A percentile compares a stretch with the other conserved stretches of the same genome.
phyloP scores from a whole-genome alignment of 345 rosid species.

The Psidium guajava region DNA sequence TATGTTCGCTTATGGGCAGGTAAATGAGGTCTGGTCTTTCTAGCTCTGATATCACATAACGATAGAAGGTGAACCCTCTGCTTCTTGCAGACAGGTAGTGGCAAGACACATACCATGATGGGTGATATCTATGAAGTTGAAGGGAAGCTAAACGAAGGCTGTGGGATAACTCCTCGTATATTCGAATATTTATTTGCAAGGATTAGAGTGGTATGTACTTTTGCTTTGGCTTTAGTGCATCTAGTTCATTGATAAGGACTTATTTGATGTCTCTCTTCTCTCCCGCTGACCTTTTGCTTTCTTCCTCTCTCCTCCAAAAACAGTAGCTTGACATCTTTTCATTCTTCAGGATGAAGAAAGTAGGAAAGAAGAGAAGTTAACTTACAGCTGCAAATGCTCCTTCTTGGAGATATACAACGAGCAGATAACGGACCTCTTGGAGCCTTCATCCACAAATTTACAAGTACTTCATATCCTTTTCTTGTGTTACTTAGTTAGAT shows the following conservation, averaged over 20 bases:
- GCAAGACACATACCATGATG: slow-evolving; percentile 96
- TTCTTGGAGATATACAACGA: slow-evolving; percentile 93
- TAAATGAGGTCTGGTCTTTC: slow-evolving; percentile 3
- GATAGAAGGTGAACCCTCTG: background rate
- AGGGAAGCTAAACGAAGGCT: slow-evolving; percentile 40
- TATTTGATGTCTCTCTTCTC: background rate
- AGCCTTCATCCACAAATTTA: slow-evolving; percentile 76
- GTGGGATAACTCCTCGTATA: slow-evolving; percentile 85
- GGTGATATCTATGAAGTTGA: slow-evolving; percentile 59
- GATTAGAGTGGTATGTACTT: slow-evolving; percentile 42
- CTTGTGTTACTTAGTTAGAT: slow-evolving; percentile 3
- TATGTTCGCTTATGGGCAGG: slow-evolving; percentile 97
- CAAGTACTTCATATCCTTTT: slow-evolving; percentile 39
- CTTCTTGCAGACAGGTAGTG: slow-evolving; percentile 87
- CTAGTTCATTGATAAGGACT: background rate
- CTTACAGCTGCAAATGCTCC: slow-evolving; percentile 82
- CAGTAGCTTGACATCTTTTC: background rate
- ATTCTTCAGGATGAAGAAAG: slow-evolving; percentile 65
- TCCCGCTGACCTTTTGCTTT: background rate
- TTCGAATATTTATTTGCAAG: slow-evolving; percentile 75
- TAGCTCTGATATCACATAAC: background rate
- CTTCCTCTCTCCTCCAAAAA: background rate
- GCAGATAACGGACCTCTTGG: slow-evolving; percentile 86
- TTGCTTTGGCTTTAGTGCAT: background rate
- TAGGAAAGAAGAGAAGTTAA: slow-evolving; percentile 63